phyloP scores from a whole-genome alignment of 192 early-diverging fungal species.

The Globomyces pollinis-pini region DNA sequence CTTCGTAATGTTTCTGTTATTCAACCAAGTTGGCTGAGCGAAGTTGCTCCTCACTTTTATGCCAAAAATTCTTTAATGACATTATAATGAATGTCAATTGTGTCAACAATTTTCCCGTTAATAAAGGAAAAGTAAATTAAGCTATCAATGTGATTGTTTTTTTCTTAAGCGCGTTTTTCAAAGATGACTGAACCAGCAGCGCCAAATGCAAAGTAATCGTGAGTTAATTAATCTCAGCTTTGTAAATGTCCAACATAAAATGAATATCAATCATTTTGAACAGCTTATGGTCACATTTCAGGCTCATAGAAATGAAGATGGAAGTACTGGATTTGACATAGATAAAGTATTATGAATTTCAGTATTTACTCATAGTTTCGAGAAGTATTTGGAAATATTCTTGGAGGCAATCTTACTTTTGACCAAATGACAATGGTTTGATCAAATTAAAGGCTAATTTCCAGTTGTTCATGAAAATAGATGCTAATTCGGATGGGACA shows the following conservation, averaged over 20 bases:
- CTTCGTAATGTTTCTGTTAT: conserved; percentile 75
- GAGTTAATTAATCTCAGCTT: neutral
- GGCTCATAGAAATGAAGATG: conserved; percentile 49
- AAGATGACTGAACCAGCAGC: too few species aligned
- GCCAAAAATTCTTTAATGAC: conserved; percentile 4
- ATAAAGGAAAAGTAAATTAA: too few species aligned
- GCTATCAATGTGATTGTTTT: too few species aligned
- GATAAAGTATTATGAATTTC: conserved; percentile 35
- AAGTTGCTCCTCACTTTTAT: conserved; percentile 72
- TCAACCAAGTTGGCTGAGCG: conserved; percentile 72
- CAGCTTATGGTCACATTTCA: conserved; percentile 50
- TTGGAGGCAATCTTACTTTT: conserved; percentile 45
- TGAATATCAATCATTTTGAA: conserved; percentile 62
- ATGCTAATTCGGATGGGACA: conserved; percentile 58
- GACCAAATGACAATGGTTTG: conserved; percentile 64
- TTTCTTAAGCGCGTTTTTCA: too few species aligned
- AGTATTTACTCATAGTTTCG: conserved; percentile 54
- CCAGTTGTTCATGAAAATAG: conserved; percentile 69
- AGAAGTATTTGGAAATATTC: conserved; percentile 53
- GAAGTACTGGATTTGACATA: conserved; percentile 48
- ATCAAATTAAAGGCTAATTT: too few species aligned
- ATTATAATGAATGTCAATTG: too few species aligned
- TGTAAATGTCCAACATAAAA: conserved; percentile 42
- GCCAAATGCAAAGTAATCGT: too few species aligned
- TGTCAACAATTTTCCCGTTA: too few species aligned